Base-by-base conservation (phyloP, 2,329 filamentous ascomycete species). In the Aspergillus brasiliensis region DNA sequence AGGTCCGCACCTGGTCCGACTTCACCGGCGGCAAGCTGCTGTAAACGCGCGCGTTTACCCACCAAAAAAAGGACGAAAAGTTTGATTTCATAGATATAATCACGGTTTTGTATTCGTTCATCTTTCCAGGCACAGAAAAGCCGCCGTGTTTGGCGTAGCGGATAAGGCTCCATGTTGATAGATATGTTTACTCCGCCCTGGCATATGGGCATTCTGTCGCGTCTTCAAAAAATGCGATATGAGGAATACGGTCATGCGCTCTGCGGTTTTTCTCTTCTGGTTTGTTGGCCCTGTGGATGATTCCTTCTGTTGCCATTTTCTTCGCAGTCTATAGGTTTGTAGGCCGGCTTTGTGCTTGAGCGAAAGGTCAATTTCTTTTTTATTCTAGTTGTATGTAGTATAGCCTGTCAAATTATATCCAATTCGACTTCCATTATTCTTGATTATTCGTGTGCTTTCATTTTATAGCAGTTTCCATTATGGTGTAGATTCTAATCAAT, bases 1-100 rank as follows among this genome's bases (percentile, higher is more conserved):
- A 99, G 81, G 95, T 98, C 72, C 88, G 90, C 76, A 88, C 89
- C 73, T 99, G 95, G 95, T 96, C 91, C 67, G 89, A 98, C 71
- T 99, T 98, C 78, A 90, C 97, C 71, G 92, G 92, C 66, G 89
- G 89, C 71, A 81, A 78, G 72, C 72, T 76, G 65, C 70, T 81
- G 75, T 81, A 77, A 76, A 70, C 58, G 63, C 54, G 63, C 54
- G 40, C 13, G 37, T 40, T 56, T 25, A 58, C 28, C 42, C 19
- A 40, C 25, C 28, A 37, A 60, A 61, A 37, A 60, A 61, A 27
- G 46, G 56, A 37, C 40, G 62, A 67, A 68, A 65, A 60, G 62
- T 62, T 60, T 59, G 62, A 52, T 62, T 59, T 60, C 62, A 64
- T 65, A 66, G 48, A 64, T 63, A 52, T 67, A 68, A 67, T 65